Evolutionary conservation across 2,329 filamentous ascomycete genomes (phyloP).

Genomic region (Cladosporium colombiae): DNA sequence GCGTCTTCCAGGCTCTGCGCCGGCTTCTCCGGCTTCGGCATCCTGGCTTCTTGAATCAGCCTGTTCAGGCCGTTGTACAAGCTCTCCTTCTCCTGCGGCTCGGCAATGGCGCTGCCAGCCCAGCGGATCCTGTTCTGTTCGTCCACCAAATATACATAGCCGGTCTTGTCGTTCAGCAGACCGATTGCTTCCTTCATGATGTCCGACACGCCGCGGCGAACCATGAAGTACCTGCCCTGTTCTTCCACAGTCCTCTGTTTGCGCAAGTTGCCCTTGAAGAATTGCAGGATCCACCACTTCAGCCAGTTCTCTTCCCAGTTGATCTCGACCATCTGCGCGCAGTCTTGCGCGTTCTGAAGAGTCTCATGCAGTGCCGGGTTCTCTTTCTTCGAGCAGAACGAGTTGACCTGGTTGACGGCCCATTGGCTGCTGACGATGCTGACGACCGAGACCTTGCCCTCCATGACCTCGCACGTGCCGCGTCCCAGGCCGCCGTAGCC

Average conservation of each 20-base stretch:
- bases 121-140: slow-evolving; percentile 85
- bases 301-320: slow-evolving; percentile 83
- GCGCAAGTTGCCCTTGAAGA: slow-evolving; percentile 56
- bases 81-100: slow-evolving; percentile 65
- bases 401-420: slow-evolving; percentile 77
- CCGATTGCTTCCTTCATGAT: slow-evolving; percentile 61
- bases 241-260: slow-evolving; percentile 50
- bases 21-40: slow-evolving; percentile 42
- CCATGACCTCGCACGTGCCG: slow-evolving; percentile 75
- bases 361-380: slow-evolving; percentile 71
- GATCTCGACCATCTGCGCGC: slow-evolving; percentile 76
- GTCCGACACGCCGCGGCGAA: slow-evolving; percentile 58
- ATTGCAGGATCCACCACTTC: slow-evolving; percentile 57
- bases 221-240: slow-evolving; percentile 61
- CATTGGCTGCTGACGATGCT: slow-evolving; percentile 79
- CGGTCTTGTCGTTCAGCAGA: slow-evolving; percentile 85
- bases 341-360: slow-evolving; percentile 54
- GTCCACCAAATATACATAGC: slow-evolving; percentile 91
- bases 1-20: slow-evolving; percentile 42
- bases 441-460: slow-evolving; percentile 71
- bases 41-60: slow-evolving; percentile 58
- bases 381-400: slow-evolving; percentile 65
- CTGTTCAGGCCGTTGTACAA: slow-evolving; percentile 65
- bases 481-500: slow-evolving; percentile 41
- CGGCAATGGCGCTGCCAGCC: slow-evolving; percentile 77